Percentiles rank a stretch among this genome's conserved stretches.
Evolutionary conservation across 2,329 filamentous ascomycete species (phyloP).

Genomic region (Botrytis pseudocinerea): DNA sequence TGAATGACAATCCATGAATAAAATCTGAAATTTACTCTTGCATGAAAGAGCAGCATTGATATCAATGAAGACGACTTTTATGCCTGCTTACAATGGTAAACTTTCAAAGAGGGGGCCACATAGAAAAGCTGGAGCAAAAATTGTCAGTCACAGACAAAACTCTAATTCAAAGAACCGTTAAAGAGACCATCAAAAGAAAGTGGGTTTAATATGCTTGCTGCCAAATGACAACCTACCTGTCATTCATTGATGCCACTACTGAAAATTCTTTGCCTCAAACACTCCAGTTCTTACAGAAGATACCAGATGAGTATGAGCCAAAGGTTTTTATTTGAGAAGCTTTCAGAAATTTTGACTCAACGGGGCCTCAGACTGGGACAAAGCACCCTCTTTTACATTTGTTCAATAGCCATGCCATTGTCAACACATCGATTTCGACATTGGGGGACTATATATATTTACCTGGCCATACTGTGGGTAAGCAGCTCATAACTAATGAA

Average conservation of each 20-base stretch:
- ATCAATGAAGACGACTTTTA: neutral
- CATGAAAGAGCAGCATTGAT: neutral
- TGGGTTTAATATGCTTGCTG: neutral
- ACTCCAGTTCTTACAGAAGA: neutral
- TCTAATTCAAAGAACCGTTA: too few species aligned
- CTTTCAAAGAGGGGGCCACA: rapidly evolving
- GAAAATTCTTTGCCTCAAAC: neutral
- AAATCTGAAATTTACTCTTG: neutral
- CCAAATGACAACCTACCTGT: neutral
- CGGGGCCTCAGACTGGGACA: neutral
- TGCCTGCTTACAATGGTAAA: neutral
- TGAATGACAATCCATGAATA: neutral
- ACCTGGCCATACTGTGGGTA: rapidly evolving
- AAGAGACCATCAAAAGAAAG: neutral
- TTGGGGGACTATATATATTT: neutral
- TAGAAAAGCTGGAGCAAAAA: neutral
- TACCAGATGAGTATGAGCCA: neutral
- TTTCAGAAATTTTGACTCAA: neutral
- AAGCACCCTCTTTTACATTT: neutral
- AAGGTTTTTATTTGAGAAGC: neutral
- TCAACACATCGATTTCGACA: neutral
- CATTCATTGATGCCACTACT: neutral
- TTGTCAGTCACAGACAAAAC: neutral
- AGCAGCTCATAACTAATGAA: neutral
- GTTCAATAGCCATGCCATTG: neutral